Evolutionary conservation across 2,329 filamentous ascomycete species (phyloP).

Genomic region (Fusarium nygamai): DNA sequence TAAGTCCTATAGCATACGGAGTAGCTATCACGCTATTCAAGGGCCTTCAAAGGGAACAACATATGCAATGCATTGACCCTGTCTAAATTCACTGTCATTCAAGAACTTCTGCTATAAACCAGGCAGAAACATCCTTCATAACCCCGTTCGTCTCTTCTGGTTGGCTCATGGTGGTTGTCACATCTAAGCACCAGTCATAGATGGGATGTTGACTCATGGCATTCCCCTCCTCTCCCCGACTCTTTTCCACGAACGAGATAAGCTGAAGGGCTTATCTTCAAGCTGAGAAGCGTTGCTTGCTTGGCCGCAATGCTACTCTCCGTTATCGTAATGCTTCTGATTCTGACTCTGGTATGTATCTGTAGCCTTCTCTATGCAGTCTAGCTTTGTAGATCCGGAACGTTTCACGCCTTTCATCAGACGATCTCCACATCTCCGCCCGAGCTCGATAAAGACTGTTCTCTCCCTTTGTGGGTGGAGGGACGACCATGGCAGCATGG

Average conservation of each 20-base stretch:
- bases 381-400: conserved; percentile 30
- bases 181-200: conserved; percentile 20
- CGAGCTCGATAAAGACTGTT: neutral
- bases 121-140: conserved; percentile 6
- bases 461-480: neutral
- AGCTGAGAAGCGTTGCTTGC: conserved; percentile 16
- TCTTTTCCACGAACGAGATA: conserved; percentile 20
- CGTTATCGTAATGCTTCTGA: neutral
- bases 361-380: conserved; percentile 21
- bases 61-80: neutral
- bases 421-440: conserved; percentile 14
- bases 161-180: conserved; percentile 26
- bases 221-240: conserved; percentile 4
- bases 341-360: conserved; percentile 6
- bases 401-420: conserved; percentile 6
- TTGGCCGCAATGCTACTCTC: conserved; percentile 6
- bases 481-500: neutral
- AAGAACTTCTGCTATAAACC: neutral
- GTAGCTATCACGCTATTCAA: conserved; percentile 10
- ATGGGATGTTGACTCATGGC: conserved; percentile 32
- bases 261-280: conserved; percentile 15
- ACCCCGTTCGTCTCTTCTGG: neutral
- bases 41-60: neutral
- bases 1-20: neutral
- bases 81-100: neutral